A percentile compares a stretch with the other conserved stretches of the same genome.
Conservation (phyloP, 192 early-diverging fungal genomes). For the Spizellomyces sp. region DNA sequence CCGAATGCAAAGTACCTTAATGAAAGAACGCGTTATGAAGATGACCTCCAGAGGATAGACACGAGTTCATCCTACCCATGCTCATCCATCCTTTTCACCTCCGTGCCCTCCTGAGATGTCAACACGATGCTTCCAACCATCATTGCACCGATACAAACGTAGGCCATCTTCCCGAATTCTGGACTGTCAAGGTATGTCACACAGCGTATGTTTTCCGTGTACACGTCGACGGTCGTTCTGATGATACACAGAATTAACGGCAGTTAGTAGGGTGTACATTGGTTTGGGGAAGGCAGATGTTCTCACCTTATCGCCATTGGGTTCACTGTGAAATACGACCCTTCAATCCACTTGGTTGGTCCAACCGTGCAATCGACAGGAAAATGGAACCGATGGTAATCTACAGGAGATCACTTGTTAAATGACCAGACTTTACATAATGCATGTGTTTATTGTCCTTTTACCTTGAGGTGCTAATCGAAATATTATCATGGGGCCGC, state of each 20-base stretch:
- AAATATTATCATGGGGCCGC: slow-evolving; percentile 70
- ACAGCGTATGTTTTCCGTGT: slow-evolving; percentile 73
- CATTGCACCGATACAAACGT: slow-evolving; percentile 79
- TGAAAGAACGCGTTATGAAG: slow-evolving; percentile 23
- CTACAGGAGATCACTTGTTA: background rate
- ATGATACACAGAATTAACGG: slow-evolving; percentile 6
- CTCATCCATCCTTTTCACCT: slow-evolving; percentile 70
- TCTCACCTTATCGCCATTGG: slow-evolving; percentile 76
- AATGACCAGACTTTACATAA: too few species aligned
- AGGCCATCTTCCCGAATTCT: slow-evolving; percentile 71
- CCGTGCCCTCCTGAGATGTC: slow-evolving; percentile 47
- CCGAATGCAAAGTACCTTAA: slow-evolving; percentile 80
- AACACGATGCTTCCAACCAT: slow-evolving; percentile 79
- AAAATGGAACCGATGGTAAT: slow-evolving; percentile 81
- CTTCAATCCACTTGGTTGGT: slow-evolving; percentile 49
- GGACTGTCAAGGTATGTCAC: slow-evolving; percentile 65
- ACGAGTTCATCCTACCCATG: slow-evolving; percentile 47
- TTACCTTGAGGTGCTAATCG: slow-evolving; percentile 75
- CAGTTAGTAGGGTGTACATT: background rate
- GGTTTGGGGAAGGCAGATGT: background rate
- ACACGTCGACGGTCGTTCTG: slow-evolving; percentile 66
- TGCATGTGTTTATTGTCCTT: too few species aligned
- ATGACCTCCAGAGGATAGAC: background rate
- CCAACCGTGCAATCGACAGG: slow-evolving; percentile 68
- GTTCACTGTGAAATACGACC: slow-evolving; percentile 81